Evolutionary conservation across 2,329 filamentous ascomycete genomes (phyloP), one percentile per base, ranked within the genome.

Genomic region (Lachnellula hyalina): DNA sequence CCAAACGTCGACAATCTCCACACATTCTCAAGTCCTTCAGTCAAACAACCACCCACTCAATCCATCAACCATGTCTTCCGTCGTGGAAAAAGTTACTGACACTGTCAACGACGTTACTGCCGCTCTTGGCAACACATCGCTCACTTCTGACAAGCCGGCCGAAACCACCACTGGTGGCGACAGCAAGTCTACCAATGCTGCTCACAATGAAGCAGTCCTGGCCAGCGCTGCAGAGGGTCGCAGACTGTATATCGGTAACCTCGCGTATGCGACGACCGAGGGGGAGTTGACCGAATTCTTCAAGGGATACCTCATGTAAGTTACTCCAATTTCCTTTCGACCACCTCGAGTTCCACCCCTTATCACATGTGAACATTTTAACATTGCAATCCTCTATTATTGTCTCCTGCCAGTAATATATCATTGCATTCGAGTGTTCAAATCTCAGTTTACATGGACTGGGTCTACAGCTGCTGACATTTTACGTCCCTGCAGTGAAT

Each of bases 271-370:
- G 87, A 97, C 94, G 86, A 96, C 91, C 76, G 94, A 97, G 89
- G 94, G 89, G 87, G 91, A 96, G 87, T 90, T 99, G 84, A 96
- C 95, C 84, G 89, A 94, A 70, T 99, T 99, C 85, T 99, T 99
- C 88, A 93, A 94, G 84, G 89, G 87, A 77, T 97, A 96, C 84
- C 88, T 94, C 82, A 90, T 99, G 94, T 99, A 84, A 84, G 93
- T 89, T 23, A 12, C 9, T 14, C 51, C 40, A 17, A 15, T 35
- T n/a, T 53, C 51, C 17, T 17, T 35, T 19, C 34, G 46, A 40
- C 17, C 45, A 11, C 17, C 45, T 35, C 19, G 23, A 8, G n/a
- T 47, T 9, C 35, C 25, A 41, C 12, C 47, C 19, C 47, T n/a
- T 9, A 41, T 40, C 32, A 41, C 47, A n/a, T 19, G 21, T 50